phyloP scores from a whole-genome alignment of 2,329 filamentous ascomycete species.

The Hymenoscyphus fraxineus region DNA sequence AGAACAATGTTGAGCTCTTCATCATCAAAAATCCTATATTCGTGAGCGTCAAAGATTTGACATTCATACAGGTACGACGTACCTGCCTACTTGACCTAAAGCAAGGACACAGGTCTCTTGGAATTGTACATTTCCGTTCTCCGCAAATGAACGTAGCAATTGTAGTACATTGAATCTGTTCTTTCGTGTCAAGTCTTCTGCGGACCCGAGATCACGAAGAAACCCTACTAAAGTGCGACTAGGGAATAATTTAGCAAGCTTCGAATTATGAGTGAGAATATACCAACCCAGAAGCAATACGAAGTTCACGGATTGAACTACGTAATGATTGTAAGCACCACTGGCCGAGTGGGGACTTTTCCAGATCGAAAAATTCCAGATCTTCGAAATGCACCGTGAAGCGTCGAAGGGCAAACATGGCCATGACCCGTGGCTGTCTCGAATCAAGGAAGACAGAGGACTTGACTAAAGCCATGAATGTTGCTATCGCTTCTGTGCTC shows the following conservation, averaged over 20 bases:
- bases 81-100: conserved; percentile 79
- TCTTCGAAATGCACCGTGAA: conserved; percentile 64
- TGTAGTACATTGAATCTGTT: conserved; percentile 70
- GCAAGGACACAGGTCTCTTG: conserved; percentile 83
- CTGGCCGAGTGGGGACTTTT: conserved; percentile 65
- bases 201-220: conserved; percentile 47
- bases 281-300: conserved; percentile 68
- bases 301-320: conserved; percentile 80
- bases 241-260: conserved; percentile 20
- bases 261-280: conserved; percentile 12
- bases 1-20: conserved; percentile 85
- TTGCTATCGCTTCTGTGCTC: conserved; percentile 40
- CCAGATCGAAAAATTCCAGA: conserved; percentile 59
- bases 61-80: conserved; percentile 28
- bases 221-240: conserved; percentile 66
- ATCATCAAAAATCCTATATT: conserved; percentile 62
- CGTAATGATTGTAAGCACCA: conserved; percentile 79
- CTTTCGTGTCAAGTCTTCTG: conserved; percentile 43
- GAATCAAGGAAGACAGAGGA: conserved; percentile 48
- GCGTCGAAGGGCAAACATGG: conserved; percentile 68
- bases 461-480: conserved; percentile 45
- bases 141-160: conserved; percentile 68
- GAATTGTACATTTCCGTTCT: conserved; percentile 61
- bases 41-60: conserved; percentile 13
- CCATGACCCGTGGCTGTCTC: conserved; percentile 61